These are phyloP conservation scores for Pseudogymnoascus sp. DNA, from an alignment of 2,329 filamentous ascomycete species.

Conservation along the genomic window DNA sequence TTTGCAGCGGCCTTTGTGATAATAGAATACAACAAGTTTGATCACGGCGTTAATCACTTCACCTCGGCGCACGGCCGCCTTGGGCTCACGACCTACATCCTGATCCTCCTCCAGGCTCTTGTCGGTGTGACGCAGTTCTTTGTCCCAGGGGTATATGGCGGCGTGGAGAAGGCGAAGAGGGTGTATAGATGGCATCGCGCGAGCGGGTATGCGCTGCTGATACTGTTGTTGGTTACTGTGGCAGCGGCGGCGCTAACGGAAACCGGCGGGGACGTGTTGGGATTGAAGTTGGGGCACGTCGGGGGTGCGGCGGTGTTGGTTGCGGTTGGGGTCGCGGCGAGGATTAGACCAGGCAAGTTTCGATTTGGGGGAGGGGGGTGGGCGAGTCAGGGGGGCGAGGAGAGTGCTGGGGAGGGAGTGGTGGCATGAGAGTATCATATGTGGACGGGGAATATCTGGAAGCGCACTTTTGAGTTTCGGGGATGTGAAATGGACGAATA, in stretches of 20 bases:
- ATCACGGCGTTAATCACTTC: constrained; percentile 61
- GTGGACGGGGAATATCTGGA: not conserved
- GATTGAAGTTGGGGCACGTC: constrained; percentile 70
- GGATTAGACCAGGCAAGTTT: constrained; percentile 77
- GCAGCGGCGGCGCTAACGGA: constrained; percentile 66
- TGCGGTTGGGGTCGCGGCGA: constrained; percentile 62
- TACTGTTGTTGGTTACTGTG: constrained; percentile 66
- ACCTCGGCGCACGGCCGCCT: constrained; percentile 73
- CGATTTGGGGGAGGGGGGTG: constrained; percentile 42
- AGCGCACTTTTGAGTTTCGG: not conserved
- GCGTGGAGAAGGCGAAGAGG: constrained; percentile 68
- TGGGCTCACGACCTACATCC: constrained; percentile 64
- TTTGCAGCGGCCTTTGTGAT: constrained; percentile 57
- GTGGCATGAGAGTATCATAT: not conserved
- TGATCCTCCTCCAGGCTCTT: constrained; percentile 63
- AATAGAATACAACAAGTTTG: constrained; percentile 79
- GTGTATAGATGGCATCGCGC: constrained; percentile 86
- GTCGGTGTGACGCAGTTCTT: constrained; percentile 81
- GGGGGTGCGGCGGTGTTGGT: constrained; percentile 58
- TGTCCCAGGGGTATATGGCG: constrained; percentile 64
- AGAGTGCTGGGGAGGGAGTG: not conserved
- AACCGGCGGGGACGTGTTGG: constrained; percentile 60
- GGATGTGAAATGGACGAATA: not conserved
- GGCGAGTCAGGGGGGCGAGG: constrained; percentile 11
- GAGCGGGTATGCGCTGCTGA: constrained; percentile 64